These are phyloP conservation scores for Komagataella populi DNA, from an alignment of 805 yeast genomes.

Conservation along the genomic window DNA sequence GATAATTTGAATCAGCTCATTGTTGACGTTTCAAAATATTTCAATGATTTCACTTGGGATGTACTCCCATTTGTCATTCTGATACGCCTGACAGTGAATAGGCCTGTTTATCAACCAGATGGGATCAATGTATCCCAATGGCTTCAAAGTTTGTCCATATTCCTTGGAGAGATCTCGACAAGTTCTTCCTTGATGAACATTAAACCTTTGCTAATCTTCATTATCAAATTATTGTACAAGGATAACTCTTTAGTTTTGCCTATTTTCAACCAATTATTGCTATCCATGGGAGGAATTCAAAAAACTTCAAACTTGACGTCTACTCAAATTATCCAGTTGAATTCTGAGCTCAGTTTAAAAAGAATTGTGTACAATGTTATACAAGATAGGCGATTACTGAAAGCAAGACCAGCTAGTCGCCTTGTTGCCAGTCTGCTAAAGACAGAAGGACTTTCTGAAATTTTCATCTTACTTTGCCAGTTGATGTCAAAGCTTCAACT, in stretches of 20 bases:
- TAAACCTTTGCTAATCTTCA: constrained; percentile 42
- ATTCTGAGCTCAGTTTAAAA: constrained; percentile 48
- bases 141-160: constrained; percentile 72
- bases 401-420: constrained; percentile 31
- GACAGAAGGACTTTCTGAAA: constrained; percentile 37
- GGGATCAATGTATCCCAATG: constrained; percentile 75
- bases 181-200: constrained; percentile 41
- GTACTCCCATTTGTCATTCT: constrained; percentile 62
- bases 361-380: constrained; percentile 42
- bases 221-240: constrained; percentile 48
- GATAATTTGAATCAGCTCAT: constrained; percentile 73
- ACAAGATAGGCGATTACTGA: constrained; percentile 39
- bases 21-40: constrained; percentile 65
- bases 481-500: constrained; percentile 25
- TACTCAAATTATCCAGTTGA: constrained; percentile 50
- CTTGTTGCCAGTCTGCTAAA: constrained; percentile 32
- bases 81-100: constrained; percentile 54
- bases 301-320: constrained; percentile 52
- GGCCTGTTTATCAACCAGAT: constrained; percentile 56
- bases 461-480: constrained; percentile 50
- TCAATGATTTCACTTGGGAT: constrained; percentile 76
- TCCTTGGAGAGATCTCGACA: constrained; percentile 61
- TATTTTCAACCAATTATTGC: constrained; percentile 52
- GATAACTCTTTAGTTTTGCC: constrained; percentile 48
- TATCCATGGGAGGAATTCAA: constrained; percentile 70